Evolutionary conservation across 352 stramenopile genomes (phyloP).

Genomic region (Halophytophthora polymorphica): DNA sequence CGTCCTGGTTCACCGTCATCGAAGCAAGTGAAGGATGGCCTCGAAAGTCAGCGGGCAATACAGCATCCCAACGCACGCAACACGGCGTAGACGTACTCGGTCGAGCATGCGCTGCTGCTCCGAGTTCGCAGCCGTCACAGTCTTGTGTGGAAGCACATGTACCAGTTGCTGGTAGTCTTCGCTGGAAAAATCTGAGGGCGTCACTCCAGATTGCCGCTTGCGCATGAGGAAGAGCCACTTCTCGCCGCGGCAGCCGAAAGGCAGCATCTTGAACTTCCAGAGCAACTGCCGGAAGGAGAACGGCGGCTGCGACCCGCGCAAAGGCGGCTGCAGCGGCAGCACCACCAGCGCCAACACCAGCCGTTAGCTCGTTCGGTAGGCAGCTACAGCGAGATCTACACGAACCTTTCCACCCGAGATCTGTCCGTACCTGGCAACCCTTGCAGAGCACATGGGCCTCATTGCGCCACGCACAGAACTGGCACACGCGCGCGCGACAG

Average conservation of each 20-base stretch:
- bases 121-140: constrained; percentile 10
- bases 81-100: constrained; percentile 9
- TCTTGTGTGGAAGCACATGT: constrained; percentile 22
- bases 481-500: constrained; percentile 35
- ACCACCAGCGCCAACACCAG: not conserved
- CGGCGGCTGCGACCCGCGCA: constrained; percentile 28
- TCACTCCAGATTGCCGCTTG: constrained; percentile 29
- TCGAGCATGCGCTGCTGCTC: constrained; percentile 44
- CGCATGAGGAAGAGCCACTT: constrained; percentile 49
- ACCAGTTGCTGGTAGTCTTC: constrained; percentile 37
- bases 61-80: not conserved
- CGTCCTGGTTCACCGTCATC: constrained; percentile 19
- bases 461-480: constrained; percentile 38
- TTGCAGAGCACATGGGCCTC: constrained; percentile 34
- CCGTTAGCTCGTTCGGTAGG: not conserved
- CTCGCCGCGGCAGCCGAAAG: constrained; percentile 39
- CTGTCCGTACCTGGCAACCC: constrained; percentile 24
- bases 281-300: constrained; percentile 47
- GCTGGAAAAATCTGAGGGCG: constrained; percentile 23
- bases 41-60: constrained; percentile 1
- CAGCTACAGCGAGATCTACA: not conserved
- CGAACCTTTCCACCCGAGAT: no score
- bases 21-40: no score
- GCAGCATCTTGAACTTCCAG: constrained; percentile 49
- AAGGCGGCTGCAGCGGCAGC: constrained; percentile 20